Evolutionary conservation across 768 basidiomycete species (phyloP).

Genomic region (Mycena chlorophos): DNA sequence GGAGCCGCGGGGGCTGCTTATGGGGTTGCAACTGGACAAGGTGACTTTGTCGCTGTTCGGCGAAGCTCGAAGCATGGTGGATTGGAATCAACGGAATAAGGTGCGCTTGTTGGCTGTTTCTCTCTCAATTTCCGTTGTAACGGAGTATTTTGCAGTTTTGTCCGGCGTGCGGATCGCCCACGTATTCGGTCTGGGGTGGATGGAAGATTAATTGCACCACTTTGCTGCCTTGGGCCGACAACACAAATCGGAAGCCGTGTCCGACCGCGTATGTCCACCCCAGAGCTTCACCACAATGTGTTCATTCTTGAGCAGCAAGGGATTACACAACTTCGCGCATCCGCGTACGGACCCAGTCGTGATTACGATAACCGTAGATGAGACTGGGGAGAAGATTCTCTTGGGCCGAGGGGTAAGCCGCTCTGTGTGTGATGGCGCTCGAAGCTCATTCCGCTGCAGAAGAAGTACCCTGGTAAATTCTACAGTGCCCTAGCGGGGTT

Average conservation of each 20-base stretch:
- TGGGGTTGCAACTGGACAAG: constrained; percentile 44
- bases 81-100: constrained; percentile 93
- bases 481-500: constrained; percentile 95
- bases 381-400: constrained; percentile 78
- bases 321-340: constrained; percentile 84
- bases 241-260: constrained; percentile 63
- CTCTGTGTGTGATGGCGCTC: not conserved
- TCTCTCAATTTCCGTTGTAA: not conserved
- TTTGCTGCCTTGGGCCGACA: constrained; percentile 73
- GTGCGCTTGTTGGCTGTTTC: constrained; percentile 35
- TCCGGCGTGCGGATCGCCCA: constrained; percentile 77
- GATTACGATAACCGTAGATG: constrained; percentile 85
- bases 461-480: constrained; percentile 65
- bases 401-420: constrained; percentile 78
- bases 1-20: constrained; percentile 62
- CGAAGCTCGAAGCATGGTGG: constrained; percentile 75
- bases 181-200: constrained; percentile 89
- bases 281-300: not conserved
- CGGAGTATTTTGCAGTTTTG: constrained; percentile 62
- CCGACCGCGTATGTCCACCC: constrained; percentile 58
- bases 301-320: constrained; percentile 50
- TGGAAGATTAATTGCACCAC: constrained; percentile 90
- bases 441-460: constrained; percentile 36
- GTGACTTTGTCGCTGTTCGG: constrained; percentile 80
- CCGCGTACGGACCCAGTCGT: constrained; percentile 87